Base-by-base conservation (phyloP, 139 green algal species). In the Desmodesmus armatus region DNA sequence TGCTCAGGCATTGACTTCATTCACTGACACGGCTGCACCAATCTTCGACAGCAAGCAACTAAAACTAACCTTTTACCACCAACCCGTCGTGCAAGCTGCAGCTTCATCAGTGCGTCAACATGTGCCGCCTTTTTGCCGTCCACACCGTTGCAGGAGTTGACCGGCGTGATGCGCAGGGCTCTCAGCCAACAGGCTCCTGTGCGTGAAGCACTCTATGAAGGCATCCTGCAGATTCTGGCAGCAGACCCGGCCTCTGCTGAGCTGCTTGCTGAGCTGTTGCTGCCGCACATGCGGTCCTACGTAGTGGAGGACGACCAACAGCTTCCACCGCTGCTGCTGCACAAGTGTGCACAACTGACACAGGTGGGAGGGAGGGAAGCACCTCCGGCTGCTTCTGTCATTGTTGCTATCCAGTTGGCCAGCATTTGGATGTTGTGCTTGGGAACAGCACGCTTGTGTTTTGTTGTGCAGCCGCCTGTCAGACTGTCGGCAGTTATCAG, bases 251-350 rank as follows among this genome's bases (percentile, higher is more conserved):
- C 35, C 37, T 85, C 81, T 1, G 76, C 44, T 33, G 90, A 93
- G 40, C 62, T 85, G 39, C 69, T 93, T 74, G 60, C 78, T 73
- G 90, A 93, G 84, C 89, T 89, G 47, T 84, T 93, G 76, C 58
- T 88, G 35, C 90, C 90, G 3, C 90, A 93, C 79, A 43, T 93
- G 41, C 37, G 55, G 13, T 44, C 62, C 33, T 91, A 87, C 63
- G 71, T 87, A 23, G 25, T n/a, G 37, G 55, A 87, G n/a, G 29
- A 44, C 0, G 55, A 76, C 4, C 41, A 79, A 33, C 69, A 79
- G 43, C 55, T 90, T 74, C 62, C 70, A 27, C 90, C 90, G 29
- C 67, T 93, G n/a, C 80, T 89, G 49, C 70, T 93, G 44, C 69
- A 90, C 19, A 78, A 62, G 29, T 88, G 82, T 66, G 40, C 41